phyloP scores from a whole-genome alignment of 495 filamentous ascomycete genomes.

The Talaromyces wortmannii region DNA sequence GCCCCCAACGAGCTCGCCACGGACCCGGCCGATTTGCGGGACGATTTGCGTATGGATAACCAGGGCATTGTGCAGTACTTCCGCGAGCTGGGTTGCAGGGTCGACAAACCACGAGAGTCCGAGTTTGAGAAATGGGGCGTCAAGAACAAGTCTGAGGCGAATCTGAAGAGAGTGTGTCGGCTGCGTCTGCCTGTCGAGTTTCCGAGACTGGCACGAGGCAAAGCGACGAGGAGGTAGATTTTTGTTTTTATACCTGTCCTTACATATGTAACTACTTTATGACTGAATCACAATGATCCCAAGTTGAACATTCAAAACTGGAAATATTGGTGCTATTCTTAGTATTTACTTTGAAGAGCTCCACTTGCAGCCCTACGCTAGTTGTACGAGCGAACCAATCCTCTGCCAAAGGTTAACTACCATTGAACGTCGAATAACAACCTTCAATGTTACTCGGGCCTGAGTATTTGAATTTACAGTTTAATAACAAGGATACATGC shows the following conservation, averaged over 20 bases:
- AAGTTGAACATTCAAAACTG: no score
- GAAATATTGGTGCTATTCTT: no score
- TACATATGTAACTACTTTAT: no score
- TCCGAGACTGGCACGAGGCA: constrained; percentile 53
- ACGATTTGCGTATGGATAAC: constrained; percentile 72
- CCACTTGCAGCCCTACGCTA: no score
- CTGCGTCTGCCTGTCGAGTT: constrained; percentile 78
- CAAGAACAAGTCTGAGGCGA: constrained; percentile 52
- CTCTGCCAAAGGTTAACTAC: no score
- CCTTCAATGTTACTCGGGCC: no score
- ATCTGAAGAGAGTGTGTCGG: constrained; percentile 55
- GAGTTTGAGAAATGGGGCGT: constrained; percentile 37
- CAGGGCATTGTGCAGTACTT: constrained; percentile 58
- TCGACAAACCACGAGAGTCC: constrained; percentile 32
- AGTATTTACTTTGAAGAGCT: no score
- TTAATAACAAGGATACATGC: no score
- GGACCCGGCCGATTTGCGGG: constrained; percentile 66
- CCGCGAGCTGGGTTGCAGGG: constrained; percentile 68
- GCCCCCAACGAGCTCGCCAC: constrained; percentile 72
- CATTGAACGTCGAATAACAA: no score
- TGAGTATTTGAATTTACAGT: no score
- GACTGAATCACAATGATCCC: no score
- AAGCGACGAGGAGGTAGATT: constrained; percentile 14
- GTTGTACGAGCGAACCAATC: no score
- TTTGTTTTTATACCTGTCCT: not conserved